Conservation (phyloP, 164 flowering plant genomes). For the Chloranthus sessilifolius region DNA sequence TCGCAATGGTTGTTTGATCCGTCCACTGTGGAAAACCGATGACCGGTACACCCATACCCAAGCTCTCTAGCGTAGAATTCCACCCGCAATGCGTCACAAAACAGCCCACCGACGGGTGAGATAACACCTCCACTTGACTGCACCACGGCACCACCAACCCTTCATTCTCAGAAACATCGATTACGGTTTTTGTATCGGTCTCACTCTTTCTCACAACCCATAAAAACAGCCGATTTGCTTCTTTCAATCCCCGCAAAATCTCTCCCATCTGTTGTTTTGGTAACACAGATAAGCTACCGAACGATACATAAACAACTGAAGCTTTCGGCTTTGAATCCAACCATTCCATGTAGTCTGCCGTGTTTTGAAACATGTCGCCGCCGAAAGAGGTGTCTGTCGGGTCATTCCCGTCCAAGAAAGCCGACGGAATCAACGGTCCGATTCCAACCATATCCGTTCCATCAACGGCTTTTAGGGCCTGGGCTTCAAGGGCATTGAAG, state of each 20-base stretch:
- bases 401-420: conserved; percentile 16
- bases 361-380: neutral
- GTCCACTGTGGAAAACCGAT: conserved; percentile 47
- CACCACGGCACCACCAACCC: conserved; percentile 50
- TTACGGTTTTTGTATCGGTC: neutral
- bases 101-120: conserved; percentile 46
- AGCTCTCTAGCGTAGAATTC: conserved; percentile 58
- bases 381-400: neutral
- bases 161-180: neutral
- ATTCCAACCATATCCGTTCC: conserved; percentile 16
- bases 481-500: conserved; percentile 32
- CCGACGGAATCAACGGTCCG: conserved; percentile 42
- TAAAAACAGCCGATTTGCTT: conserved; percentile 24
- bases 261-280: conserved; percentile 23
- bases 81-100: conserved; percentile 72
- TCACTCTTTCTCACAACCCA: conserved; percentile 29
- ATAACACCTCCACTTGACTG: conserved; percentile 43
- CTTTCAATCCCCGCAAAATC: conserved; percentile 18
- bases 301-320: conserved; percentile 40
- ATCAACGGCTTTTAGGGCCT: conserved; percentile 22
- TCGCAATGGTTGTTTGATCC: conserved; percentile 57
- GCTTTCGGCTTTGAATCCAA: conserved; percentile 19
- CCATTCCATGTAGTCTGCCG: conserved; percentile 20
- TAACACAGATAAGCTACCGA: conserved; percentile 27
- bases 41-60: conserved; percentile 47